phyloP scores from a whole-genome alignment of 2,329 filamentous ascomycete species.

The Bisporella sp. region DNA sequence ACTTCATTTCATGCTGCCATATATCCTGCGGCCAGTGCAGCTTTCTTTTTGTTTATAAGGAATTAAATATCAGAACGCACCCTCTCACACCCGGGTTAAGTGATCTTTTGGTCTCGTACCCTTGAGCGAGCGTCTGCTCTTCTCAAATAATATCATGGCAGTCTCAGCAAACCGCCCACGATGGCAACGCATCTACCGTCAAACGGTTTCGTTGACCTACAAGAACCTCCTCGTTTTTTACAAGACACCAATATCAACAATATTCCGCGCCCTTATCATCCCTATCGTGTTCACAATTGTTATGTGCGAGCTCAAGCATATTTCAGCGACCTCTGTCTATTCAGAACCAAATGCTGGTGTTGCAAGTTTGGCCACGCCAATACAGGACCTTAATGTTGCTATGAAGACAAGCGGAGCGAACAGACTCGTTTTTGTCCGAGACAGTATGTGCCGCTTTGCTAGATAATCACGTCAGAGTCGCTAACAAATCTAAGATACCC shows the following conservation, averaged over 20 bases:
- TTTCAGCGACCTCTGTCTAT: slow-evolving; percentile 1
- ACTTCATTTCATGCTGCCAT: too few relatives aligned
- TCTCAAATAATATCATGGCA: too few relatives aligned
- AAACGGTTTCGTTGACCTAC: slow-evolving; percentile 17
- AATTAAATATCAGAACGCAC: too few relatives aligned
- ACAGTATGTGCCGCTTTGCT: slow-evolving; percentile 9
- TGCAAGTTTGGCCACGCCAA: slow-evolving; percentile 10
- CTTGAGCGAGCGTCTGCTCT: too few relatives aligned
- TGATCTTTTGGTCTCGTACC: too few relatives aligned
- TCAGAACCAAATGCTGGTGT: slow-evolving; percentile 11
- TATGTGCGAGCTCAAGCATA: slow-evolving; percentile 14
- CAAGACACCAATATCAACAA: slow-evolving; percentile 15
- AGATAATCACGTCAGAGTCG: not conserved
- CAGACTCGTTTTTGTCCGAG: slow-evolving; percentile 20
- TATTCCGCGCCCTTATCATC: slow-evolving; percentile 17
- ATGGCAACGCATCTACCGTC: slow-evolving; percentile 18
- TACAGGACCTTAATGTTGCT: slow-evolving; percentile 13
- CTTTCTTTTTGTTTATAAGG: too few relatives aligned
- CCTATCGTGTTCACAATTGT: slow-evolving; percentile 18
- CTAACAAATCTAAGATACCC: not conserved
- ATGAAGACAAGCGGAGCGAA: slow-evolving; percentile 6
- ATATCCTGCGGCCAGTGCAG: too few relatives aligned
- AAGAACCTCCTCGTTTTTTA: slow-evolving; percentile 23
- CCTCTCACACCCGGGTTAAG: too few relatives aligned
- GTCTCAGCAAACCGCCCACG: not conserved